These are phyloP conservation scores for Murraya koenigii DNA, from an alignment of 345 rosid genomes.

Conservation along the genomic window DNA sequence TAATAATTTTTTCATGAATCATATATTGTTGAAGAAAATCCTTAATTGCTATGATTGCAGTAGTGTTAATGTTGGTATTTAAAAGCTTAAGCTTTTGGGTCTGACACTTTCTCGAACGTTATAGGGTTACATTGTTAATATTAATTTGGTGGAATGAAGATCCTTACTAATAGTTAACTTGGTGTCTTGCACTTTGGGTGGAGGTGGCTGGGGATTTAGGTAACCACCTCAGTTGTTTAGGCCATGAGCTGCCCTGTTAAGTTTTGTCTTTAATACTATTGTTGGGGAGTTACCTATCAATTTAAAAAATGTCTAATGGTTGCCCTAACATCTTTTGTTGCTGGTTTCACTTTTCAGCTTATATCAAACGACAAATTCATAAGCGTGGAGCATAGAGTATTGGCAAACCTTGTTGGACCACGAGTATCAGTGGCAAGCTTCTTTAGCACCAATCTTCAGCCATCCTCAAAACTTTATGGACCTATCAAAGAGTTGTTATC, in stretches of 20 bases:
- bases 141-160: too few relatives aligned
- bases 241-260: too few relatives aligned
- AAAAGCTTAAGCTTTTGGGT: background rate
- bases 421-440: slow-evolving; percentile 34
- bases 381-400: slow-evolving; percentile 29
- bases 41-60: too few relatives aligned
- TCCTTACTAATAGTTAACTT: too few relatives aligned
- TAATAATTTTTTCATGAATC: background rate
- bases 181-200: too few relatives aligned
- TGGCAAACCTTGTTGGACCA: slow-evolving; percentile 15
- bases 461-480: slow-evolving; percentile 18
- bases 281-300: background rate
- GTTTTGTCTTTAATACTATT: too few relatives aligned
- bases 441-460: slow-evolving; percentile 15
- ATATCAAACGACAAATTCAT: slow-evolving; percentile 25
- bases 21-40: too few relatives aligned
- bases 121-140: too few relatives aligned
- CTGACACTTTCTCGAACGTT: background rate
- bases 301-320: background rate
- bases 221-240: too few relatives aligned
- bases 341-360: slow-evolving; percentile 19
- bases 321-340: background rate
- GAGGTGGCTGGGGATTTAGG: too few relatives aligned
- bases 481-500: slow-evolving; percentile 47
- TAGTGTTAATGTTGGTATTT: background rate